Evolutionary conservation across 1,139 yeast species (phyloP).

Genomic region (Blastobotrys arbuscula): DNA sequence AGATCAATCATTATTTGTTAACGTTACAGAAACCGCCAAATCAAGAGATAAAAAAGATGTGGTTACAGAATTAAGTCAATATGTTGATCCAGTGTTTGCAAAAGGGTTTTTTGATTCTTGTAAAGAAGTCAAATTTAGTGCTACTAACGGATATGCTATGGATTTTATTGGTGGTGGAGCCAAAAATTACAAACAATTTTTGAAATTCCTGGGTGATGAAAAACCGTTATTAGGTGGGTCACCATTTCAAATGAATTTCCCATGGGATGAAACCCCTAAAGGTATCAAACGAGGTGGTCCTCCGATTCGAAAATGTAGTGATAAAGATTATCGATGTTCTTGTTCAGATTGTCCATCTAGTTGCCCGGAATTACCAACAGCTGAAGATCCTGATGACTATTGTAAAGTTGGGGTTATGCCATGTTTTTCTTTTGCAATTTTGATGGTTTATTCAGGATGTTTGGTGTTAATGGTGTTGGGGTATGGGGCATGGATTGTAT

Average conservation of each 20-base stretch:
- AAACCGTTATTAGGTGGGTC: constrained; percentile 92
- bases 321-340: constrained; percentile 66
- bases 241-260: constrained; percentile 86
- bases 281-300: constrained; percentile 33
- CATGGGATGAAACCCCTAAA: constrained; percentile 40
- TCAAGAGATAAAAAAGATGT: constrained; percentile 55
- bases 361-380: constrained; percentile 62
- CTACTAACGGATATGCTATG: constrained; percentile 96
- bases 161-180: constrained; percentile 98
- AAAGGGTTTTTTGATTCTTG: constrained; percentile 71
- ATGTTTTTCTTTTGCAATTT: constrained; percentile 63
- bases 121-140: constrained; percentile 82
- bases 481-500: constrained; percentile 22
- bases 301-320: constrained; percentile 52
- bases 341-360: constrained; percentile 83
- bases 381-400: constrained; percentile 30
- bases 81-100: constrained; percentile 57
- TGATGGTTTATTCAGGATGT: constrained; percentile 44
- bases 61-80: constrained; percentile 68
- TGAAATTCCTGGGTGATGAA: constrained; percentile 88
- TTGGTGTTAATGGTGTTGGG: constrained; percentile 41
- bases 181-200: constrained; percentile 57
- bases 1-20: constrained; percentile 67
- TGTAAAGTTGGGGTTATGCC: constrained; percentile 63
- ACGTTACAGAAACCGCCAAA: constrained; percentile 51